Conservation (phyloP, 495 filamentous ascomycete genomes). For the Daldinia caldariorum region DNA sequence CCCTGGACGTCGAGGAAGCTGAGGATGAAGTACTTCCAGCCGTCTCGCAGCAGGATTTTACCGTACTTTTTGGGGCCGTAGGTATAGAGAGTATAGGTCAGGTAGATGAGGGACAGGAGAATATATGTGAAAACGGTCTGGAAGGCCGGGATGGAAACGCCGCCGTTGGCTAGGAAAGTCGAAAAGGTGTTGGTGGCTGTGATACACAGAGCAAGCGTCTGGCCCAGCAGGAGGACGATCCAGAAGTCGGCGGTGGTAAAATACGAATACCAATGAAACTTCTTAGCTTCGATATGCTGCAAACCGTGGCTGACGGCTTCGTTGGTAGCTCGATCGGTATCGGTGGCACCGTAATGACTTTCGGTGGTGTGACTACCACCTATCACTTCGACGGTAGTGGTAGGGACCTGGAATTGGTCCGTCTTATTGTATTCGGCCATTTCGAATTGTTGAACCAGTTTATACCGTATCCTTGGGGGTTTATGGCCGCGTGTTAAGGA, state of each 20-base stretch:
- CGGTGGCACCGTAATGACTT: slow-evolving; percentile 4
- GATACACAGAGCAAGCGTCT: slow-evolving; percentile 87
- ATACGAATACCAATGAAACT: slow-evolving; percentile 78
- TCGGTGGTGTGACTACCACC: slow-evolving; percentile 24
- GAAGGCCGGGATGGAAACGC: slow-evolving; percentile 93
- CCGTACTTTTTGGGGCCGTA: slow-evolving; percentile 80
- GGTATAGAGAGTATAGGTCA: slow-evolving; percentile 80
- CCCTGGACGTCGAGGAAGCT: slow-evolving; percentile 94
- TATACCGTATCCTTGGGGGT: slow-evolving; percentile 35
- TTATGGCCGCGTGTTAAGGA: slow-evolving; percentile 25
- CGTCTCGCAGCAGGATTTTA: slow-evolving; percentile 69
- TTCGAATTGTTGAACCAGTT: slow-evolving; percentile 37
- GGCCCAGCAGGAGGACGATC: slow-evolving; percentile 81
- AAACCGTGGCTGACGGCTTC: slow-evolving; percentile 51
- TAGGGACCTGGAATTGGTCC: slow-evolving; percentile 31
- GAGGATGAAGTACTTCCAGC: slow-evolving; percentile 95
- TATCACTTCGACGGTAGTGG: slow-evolving; percentile 41
- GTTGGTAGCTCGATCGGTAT: slow-evolving; percentile 27
- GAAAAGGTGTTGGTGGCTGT: slow-evolving; percentile 91
- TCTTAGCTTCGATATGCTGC: slow-evolving; percentile 57
- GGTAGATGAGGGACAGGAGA: slow-evolving; percentile 83
- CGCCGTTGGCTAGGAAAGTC: slow-evolving; percentile 70
- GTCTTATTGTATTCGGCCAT: slow-evolving; percentile 43
- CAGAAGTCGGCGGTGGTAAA: slow-evolving; percentile 88
- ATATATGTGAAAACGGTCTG: slow-evolving; percentile 96